Percentiles rank a stretch among this genome's conserved stretches.
These are phyloP conservation scores for Yarrowia sp. DNA, from an alignment of 805 yeast genomes.

Conservation along the genomic window DNA sequence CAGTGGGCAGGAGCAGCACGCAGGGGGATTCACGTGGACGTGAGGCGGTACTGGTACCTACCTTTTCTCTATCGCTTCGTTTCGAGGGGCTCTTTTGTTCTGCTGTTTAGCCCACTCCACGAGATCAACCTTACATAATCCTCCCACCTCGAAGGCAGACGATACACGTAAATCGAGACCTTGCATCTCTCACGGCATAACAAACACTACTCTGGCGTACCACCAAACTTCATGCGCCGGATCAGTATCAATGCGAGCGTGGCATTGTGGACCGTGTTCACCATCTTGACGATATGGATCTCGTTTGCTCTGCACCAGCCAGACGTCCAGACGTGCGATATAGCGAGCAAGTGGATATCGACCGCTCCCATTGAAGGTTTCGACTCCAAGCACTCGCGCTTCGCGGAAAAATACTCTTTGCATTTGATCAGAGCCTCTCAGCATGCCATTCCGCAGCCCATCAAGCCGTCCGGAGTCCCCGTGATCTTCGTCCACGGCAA, in stretches of 20 bases:
- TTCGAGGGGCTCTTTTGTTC: too few relatives aligned
- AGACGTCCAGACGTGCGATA: slow-evolving; percentile 30
- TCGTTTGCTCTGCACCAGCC: slow-evolving; percentile 1
- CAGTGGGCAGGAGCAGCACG: background rate
- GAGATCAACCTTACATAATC: background rate
- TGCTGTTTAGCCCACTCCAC: too few relatives aligned
- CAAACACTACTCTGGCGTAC: background rate
- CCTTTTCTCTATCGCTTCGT: too few relatives aligned
- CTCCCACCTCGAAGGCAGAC: background rate
- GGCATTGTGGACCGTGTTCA: slow-evolving; percentile 25
- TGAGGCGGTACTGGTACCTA: background rate
- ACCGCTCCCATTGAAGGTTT: slow-evolving; percentile 31
- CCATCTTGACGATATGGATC: slow-evolving; percentile 12
- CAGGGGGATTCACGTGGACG: background rate
- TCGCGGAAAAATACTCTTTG: slow-evolving; percentile 79
- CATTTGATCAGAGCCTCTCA: slow-evolving; percentile 76
- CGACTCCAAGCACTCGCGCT: slow-evolving; percentile 51
- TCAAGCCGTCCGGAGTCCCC: slow-evolving; percentile 68
- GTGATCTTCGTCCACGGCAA: slow-evolving; percentile 94
- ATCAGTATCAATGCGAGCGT: slow-evolving; percentile 9
- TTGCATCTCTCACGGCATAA: background rate
- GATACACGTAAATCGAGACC: background rate
- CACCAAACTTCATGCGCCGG: background rate
- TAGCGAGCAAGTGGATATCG: slow-evolving; percentile 32
- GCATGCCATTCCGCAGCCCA: slow-evolving; percentile 26